A percentile compares a stretch with the other conserved stretches of the same genome.
Conservation (phyloP, 2,329 filamentous ascomycete species). For the Diaporthe amygdali region DNA sequence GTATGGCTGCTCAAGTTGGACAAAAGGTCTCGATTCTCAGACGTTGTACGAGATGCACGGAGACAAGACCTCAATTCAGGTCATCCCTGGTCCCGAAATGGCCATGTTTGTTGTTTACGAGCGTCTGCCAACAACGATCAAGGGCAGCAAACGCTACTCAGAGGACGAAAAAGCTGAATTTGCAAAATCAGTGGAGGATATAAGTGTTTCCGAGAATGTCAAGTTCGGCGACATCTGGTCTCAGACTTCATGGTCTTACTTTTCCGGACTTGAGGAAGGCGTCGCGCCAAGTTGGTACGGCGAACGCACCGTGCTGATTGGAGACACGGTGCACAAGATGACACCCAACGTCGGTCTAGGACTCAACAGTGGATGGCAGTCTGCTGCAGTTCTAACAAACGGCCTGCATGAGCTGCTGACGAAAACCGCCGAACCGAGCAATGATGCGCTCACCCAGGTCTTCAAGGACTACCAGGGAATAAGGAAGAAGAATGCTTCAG, state of each 20-base stretch:
- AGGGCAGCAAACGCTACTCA: conserved; percentile 22
- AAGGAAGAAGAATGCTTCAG: conserved; percentile 24
- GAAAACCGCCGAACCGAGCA: conserved; percentile 11
- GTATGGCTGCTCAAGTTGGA: conserved; percentile 23
- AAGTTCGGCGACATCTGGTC: conserved; percentile 27
- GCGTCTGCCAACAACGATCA: conserved; percentile 21
- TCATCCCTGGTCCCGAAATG: conserved; percentile 15
- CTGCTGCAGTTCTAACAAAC: conserved; percentile 28
- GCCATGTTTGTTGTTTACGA: conserved; percentile 28
- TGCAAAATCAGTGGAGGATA: conserved; percentile 16
- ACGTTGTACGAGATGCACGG: conserved; percentile 26
- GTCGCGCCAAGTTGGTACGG: conserved; percentile 26
- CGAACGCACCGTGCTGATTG: conserved; percentile 29
- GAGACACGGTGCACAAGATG: conserved; percentile 32
- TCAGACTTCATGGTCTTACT: conserved; percentile 5
- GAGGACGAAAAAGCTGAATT: conserved; percentile 25
- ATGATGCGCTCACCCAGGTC: conserved; percentile 18
- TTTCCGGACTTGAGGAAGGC: conserved; percentile 29
- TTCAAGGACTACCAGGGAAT: conserved; percentile 28
- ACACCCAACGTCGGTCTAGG: conserved; percentile 30
- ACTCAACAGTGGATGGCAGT: conserved; percentile 30
- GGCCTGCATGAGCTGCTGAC: conserved; percentile 22
- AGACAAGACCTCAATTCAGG: conserved; percentile 18
- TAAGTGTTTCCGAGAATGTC: conserved; percentile 23
- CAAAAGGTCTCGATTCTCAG: conserved; percentile 4